Conservation (phyloP, 805 yeast species). For the Diddensiella transvaalensis region DNA sequence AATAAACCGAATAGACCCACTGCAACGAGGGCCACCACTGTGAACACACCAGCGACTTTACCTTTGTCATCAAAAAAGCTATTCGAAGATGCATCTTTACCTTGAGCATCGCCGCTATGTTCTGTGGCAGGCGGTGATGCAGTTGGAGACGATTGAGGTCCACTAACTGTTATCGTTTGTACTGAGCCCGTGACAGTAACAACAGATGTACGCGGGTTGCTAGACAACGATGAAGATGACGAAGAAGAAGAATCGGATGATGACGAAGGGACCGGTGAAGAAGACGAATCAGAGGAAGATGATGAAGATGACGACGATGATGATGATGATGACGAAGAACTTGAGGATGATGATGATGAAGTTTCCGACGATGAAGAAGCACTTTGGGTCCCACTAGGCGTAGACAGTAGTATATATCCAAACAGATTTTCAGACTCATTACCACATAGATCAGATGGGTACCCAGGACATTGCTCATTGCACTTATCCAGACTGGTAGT, state of each 20-base stretch:
- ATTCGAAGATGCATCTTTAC: slow-evolving; percentile 10
- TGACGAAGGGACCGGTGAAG: slow-evolving; percentile 20
- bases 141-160: slow-evolving; percentile 18
- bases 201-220: slow-evolving; percentile 20
- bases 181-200: slow-evolving; percentile 28
- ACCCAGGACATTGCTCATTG: slow-evolving; percentile 43
- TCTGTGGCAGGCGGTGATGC: slow-evolving; percentile 13
- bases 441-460: slow-evolving; percentile 43
- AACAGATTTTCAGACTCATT: slow-evolving; percentile 41
- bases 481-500: slow-evolving; percentile 37
- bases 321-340: slow-evolving; percentile 23
- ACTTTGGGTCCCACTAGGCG: slow-evolving; percentile 32
- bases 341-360: slow-evolving; percentile 22
- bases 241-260: slow-evolving; percentile 14
- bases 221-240: slow-evolving; percentile 15
- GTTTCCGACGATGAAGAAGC: slow-evolving; percentile 20
- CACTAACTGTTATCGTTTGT: slow-evolving; percentile 22
- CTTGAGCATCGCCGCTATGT: slow-evolving; percentile 1
- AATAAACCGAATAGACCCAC: slow-evolving; percentile 43
- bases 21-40: slow-evolving; percentile 68
- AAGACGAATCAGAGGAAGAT: slow-evolving; percentile 16
- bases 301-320: slow-evolving; percentile 21
- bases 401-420: slow-evolving; percentile 48
- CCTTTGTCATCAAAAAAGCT: slow-evolving; percentile 64
- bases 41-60: slow-evolving; percentile 81